phyloP scores from a whole-genome alignment of 1,284 basidiomycete genomes.

The Jaminaea rosea region DNA sequence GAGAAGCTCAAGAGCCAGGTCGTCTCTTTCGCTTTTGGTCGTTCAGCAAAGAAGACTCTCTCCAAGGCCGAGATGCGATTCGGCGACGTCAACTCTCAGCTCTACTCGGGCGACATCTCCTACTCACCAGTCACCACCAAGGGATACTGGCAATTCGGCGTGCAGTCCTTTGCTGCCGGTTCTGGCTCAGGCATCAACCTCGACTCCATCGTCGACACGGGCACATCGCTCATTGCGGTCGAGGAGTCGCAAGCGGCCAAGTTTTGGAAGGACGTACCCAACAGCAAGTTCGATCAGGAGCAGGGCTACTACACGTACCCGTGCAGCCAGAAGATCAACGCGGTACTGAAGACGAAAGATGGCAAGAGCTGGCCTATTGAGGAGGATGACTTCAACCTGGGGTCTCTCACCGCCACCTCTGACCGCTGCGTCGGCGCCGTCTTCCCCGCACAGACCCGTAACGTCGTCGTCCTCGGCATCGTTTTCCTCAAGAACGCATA shows the following conservation, averaged over 20 bases:
- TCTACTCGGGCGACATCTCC: conserved; percentile 5
- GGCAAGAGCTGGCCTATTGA: conserved; percentile 4
- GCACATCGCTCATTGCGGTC: conserved; percentile 8
- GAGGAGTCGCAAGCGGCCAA: background rate
- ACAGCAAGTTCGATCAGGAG: background rate
- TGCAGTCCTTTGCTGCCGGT: conserved; percentile 2
- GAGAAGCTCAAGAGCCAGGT: conserved; percentile 1
- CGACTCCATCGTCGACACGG: conserved; percentile 8
- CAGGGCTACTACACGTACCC: conserved; percentile 5
- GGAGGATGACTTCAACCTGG: conserved; percentile 4
- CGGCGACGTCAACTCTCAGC: conserved; percentile 1
- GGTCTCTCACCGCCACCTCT: background rate
- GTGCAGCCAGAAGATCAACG: conserved; percentile 3
- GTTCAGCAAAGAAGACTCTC: background rate
- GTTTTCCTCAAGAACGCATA: conserved; percentile 5
- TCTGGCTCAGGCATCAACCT: background rate
- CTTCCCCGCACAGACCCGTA: conserved; percentile 1
- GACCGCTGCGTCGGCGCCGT: conserved; percentile 5
- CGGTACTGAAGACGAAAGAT: conserved; percentile 2
- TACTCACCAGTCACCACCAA: conserved; percentile 1
- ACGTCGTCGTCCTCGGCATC: conserved; percentile 6
- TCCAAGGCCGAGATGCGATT: conserved; percentile 8
- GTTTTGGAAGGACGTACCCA: conserved; percentile 7
- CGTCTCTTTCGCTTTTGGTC: conserved; percentile 5
- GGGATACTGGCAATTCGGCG: conserved; percentile 7